These are phyloP conservation scores for Penicillium concentricum DNA, from an alignment of 2,329 filamentous ascomycete genomes.

Conservation along the genomic window DNA sequence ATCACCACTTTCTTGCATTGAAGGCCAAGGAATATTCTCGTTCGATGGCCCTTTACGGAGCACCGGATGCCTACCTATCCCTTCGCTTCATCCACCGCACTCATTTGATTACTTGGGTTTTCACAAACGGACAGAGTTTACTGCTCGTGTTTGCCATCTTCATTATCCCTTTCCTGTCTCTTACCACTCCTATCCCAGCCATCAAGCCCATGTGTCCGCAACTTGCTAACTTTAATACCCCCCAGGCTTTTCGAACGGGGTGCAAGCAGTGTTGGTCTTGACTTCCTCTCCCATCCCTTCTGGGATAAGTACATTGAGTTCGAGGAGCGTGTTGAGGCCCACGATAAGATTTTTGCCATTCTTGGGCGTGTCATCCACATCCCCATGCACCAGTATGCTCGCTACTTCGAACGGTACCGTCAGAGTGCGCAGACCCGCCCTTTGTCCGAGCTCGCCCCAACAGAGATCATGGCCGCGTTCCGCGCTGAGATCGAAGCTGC, in stretches of 20 bases:
- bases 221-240: conserved; percentile 40
- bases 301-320: conserved; percentile 99
- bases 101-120: conserved; percentile 39
- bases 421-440: conserved; percentile 71
- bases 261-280: conserved; percentile 78
- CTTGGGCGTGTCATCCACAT: conserved; percentile 80
- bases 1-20: conserved; percentile 27
- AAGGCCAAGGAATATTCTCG: conserved; percentile 30
- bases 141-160: conserved; percentile 43
- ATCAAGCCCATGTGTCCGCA: conserved; percentile 10
- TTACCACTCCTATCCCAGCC: conserved; percentile 32
- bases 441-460: conserved; percentile 67
- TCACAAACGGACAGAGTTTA: conserved; percentile 37
- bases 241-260: conserved; percentile 87
- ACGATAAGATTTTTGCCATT: conserved; percentile 82
- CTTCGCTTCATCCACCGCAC: conserved; percentile 33
- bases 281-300: conserved; percentile 92
- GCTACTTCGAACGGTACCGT: conserved; percentile 90
- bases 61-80: conserved; percentile 27
- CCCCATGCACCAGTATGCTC: conserved; percentile 91
- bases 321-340: conserved; percentile 82
- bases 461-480: conserved; percentile 67
- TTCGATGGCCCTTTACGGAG: conserved; percentile 36
- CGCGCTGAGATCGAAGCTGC: conserved; percentile 66
- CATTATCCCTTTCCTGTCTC: conserved; percentile 36